Conservation (phyloP, 345 rosid genomes). For the Raphanus raphanistrum region DNA sequence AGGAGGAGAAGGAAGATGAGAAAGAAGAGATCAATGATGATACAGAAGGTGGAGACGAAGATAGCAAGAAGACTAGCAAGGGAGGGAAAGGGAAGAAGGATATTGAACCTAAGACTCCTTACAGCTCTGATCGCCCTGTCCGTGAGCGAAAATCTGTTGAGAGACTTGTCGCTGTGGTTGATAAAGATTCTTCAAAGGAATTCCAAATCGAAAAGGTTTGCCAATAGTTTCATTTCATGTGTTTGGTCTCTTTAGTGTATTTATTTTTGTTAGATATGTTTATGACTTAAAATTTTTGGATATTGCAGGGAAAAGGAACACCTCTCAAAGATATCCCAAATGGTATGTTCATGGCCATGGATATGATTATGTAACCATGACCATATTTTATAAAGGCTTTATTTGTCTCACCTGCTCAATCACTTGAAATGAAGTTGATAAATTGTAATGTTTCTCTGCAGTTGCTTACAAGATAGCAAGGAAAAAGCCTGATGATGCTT, state of each 20-base stretch:
- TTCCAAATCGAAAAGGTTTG: constrained; percentile 76
- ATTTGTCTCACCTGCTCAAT: neutral
- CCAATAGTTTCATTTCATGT: constrained; percentile 5
- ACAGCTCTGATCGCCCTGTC: constrained; percentile 68
- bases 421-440: neutral
- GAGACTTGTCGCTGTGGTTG: constrained; percentile 82
- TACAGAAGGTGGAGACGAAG: constrained; percentile 41
- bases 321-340: constrained; percentile 91
- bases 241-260: constrained; percentile 4
- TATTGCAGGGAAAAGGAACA: constrained; percentile 80
- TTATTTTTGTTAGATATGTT: constrained; percentile 17
- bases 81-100: constrained; percentile 51
- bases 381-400: neutral
- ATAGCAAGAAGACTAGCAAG: constrained; percentile 43
- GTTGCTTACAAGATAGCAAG: constrained; percentile 83
- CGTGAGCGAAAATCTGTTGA: constrained; percentile 94
- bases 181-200: constrained; percentile 67
- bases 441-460: constrained; percentile 33
- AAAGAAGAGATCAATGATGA: constrained; percentile 32
- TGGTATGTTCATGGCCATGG: constrained; percentile 44
- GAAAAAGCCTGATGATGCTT: constrained; percentile 74
- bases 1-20: constrained; percentile 31
- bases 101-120: constrained; percentile 63
- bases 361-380: neutral
- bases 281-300: constrained; percentile 23